Evolutionary conservation across 108 stramenopile genomes (phyloP).

Genomic region (Nannochloropsis salina): DNA sequence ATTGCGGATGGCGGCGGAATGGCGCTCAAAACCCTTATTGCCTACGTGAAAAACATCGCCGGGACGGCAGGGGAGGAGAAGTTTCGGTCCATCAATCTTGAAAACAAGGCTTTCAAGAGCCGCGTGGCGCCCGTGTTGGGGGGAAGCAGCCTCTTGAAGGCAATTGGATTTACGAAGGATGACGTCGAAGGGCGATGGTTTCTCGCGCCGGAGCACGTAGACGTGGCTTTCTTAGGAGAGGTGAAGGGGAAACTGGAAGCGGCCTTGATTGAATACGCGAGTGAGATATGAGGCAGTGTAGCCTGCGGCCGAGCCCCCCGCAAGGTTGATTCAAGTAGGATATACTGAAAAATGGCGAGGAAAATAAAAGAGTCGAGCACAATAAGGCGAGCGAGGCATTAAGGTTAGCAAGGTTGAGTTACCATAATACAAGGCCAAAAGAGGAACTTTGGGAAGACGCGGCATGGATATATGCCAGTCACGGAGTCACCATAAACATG

Average conservation of each 20-base stretch:
- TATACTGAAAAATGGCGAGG: too few species aligned
- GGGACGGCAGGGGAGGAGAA: conserved; percentile 67
- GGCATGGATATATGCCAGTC: too few species aligned
- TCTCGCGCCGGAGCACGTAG: background rate
- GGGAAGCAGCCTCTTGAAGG: conserved; percentile 65
- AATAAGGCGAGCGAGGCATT: too few species aligned
- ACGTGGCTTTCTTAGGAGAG: background rate
- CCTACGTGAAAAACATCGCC: conserved; percentile 76
- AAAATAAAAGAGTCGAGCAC: too few species aligned
- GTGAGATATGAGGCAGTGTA: background rate
- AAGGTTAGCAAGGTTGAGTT: too few species aligned
- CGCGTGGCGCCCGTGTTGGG: conserved; percentile 77
- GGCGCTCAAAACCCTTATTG: conserved; percentile 74
- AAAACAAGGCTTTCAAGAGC: conserved; percentile 80
- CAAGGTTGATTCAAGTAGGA: too few species aligned
- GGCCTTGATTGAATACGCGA: background rate
- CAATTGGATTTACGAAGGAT: conserved; percentile 67
- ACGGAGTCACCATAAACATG: too few species aligned
- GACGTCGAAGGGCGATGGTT: conserved; percentile 48
- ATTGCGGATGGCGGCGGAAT: conserved; percentile 82
- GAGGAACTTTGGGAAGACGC: too few species aligned
- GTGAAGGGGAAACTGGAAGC: conserved; percentile 12
- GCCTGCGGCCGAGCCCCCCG: background rate
- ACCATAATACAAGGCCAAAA: too few species aligned
- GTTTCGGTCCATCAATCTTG: conserved; percentile 78